phyloP scores from a whole-genome alignment of 805 yeast species.

The Wickerhamomyces alni region DNA sequence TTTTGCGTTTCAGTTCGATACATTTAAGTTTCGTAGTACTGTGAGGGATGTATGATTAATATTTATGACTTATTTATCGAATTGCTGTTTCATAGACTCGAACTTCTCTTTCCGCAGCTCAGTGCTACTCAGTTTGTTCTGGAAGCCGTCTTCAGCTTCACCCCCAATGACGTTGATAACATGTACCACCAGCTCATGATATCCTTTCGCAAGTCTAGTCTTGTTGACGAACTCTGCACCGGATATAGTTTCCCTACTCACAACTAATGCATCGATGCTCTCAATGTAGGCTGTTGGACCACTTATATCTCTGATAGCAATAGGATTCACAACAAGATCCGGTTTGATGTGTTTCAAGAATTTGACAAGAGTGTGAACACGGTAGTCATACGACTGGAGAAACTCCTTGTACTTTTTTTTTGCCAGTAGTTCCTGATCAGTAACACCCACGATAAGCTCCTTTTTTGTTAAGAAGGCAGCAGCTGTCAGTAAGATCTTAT shows the following conservation, averaged over 20 bases:
- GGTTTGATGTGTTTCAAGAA: conserved; percentile 50
- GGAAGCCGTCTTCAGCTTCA: conserved; percentile 46
- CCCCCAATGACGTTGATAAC: conserved; percentile 67
- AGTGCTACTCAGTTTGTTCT: conserved; percentile 82
- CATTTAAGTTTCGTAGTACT: no score
- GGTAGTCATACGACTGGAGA: conserved; percentile 49
- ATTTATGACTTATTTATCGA: neutral
- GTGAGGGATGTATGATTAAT: no score
- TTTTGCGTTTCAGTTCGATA: no score
- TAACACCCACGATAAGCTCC: conserved; percentile 71
- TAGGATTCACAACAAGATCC: conserved; percentile 39
- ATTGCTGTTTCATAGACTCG: conserved; percentile 5
- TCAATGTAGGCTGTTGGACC: conserved; percentile 85
- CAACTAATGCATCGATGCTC: conserved; percentile 72
- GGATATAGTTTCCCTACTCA: conserved; percentile 69
- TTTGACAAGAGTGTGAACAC: conserved; percentile 40
- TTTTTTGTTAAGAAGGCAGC: conserved; percentile 54
- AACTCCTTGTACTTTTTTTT: conserved; percentile 70
- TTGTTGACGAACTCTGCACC: conserved; percentile 76
- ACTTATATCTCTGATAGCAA: conserved; percentile 74
- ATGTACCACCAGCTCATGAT: conserved; percentile 43
- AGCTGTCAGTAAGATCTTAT: conserved; percentile 73
- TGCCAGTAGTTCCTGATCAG: conserved; percentile 64
- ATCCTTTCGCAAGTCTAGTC: conserved; percentile 50
- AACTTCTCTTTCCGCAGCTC: conserved; percentile 46